Conservation (phyloP, 352 stramenopile species). For the Globisporangium irregulare region DNA sequence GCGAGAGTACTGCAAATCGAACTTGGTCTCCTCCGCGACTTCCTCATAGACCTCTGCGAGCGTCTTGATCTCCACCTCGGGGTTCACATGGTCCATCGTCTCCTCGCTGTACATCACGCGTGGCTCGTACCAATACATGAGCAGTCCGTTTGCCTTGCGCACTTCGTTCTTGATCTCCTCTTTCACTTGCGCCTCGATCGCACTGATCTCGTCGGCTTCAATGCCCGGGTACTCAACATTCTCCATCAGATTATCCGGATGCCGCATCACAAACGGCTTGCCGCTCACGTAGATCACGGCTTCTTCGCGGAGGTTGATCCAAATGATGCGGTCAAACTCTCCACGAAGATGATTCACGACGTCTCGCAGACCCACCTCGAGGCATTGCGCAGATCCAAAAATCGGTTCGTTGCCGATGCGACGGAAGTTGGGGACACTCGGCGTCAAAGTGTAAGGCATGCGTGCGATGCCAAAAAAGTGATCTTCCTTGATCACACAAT, state of each 20-base stretch:
- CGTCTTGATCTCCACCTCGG: conserved; percentile 71
- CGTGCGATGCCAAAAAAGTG: conserved; percentile 83
- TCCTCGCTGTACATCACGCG: conserved; percentile 77
- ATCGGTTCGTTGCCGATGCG: conserved; percentile 77
- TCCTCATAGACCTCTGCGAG: conserved; percentile 70
- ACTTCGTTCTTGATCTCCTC: conserved; percentile 80
- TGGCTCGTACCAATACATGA: conserved; percentile 86
- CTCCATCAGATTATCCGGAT: conserved; percentile 74
- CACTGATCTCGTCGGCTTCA: conserved; percentile 85
- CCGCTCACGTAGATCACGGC: conserved; percentile 89
- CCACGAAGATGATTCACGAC: conserved; percentile 54
- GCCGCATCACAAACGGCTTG: conserved; percentile 82
- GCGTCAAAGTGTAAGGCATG: conserved; percentile 60
- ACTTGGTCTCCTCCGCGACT: conserved; percentile 38
- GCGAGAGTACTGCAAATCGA: conserved; percentile 74
- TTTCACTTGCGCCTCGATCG: conserved; percentile 84
- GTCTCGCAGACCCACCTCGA: conserved; percentile 71
- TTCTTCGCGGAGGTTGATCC: conserved; percentile 91
- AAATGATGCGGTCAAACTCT: conserved; percentile 74
- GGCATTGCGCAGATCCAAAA: conserved; percentile 80
- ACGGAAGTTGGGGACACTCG: conserved; percentile 85
- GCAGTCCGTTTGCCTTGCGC: conserved; percentile 64
- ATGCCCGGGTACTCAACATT: conserved; percentile 90
- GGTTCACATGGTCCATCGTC: conserved; percentile 77
- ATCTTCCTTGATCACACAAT: conserved; percentile 87